Conservation (phyloP, 1,139 yeast species). For the Candida pseudoviswanathii region DNA sequence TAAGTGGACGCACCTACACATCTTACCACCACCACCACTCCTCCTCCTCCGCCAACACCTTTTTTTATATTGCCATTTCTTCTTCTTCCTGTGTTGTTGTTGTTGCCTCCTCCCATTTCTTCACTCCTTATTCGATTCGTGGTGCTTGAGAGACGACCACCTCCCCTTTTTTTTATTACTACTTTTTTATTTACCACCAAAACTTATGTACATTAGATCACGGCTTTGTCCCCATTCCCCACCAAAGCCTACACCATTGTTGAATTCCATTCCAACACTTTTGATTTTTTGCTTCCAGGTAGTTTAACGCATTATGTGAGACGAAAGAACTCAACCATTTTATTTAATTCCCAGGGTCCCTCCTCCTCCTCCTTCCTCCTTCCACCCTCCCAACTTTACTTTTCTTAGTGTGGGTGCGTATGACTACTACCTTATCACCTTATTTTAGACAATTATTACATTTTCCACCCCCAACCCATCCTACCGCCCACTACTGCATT, state of each 20-base stretch:
- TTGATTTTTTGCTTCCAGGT: background rate
- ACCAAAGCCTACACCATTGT: constrained; percentile 1
- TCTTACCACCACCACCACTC: too few species aligned
- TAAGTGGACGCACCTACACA: constrained; percentile 18
- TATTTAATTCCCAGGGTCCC: constrained; percentile 2
- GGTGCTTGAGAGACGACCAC: background rate
- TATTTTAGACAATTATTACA: constrained; percentile 1
- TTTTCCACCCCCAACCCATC: background rate
- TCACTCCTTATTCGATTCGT: background rate
- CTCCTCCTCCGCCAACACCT: too few species aligned
- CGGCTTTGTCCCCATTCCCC: background rate
- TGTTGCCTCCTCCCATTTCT: background rate
- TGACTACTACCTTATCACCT: background rate
- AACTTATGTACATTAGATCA: constrained; percentile 4
- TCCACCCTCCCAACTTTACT: background rate
- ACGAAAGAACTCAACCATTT: constrained; percentile 1
- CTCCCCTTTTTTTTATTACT: background rate
- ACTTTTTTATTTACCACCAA: background rate
- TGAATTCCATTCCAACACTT: background rate
- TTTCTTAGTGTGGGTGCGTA: background rate
- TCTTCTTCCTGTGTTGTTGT: background rate
- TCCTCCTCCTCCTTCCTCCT: too few species aligned
- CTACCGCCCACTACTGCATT: constrained; percentile 1
- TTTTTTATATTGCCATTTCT: too few species aligned
- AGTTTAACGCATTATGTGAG: constrained; percentile 3